These are phyloP conservation scores for Balamuthia mandrillaris DNA, from an alignment of 208 protist genomes.

Conservation along the genomic window DNA sequence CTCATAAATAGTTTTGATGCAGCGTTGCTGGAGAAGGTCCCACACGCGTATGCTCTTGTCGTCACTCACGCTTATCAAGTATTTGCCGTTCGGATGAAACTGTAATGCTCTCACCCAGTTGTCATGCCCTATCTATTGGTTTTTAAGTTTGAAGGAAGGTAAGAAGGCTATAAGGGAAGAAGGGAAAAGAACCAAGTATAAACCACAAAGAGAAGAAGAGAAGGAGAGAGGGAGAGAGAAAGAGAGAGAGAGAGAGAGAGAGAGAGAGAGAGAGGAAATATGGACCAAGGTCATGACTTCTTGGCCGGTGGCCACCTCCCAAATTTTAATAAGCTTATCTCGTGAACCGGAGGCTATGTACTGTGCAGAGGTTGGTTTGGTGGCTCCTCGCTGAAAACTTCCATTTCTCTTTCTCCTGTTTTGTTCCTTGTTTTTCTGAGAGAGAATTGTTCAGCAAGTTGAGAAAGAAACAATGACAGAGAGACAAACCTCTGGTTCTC, in stretches of 20 bases:
- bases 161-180: too few relatives aligned
- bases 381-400: not conserved
- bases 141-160: not conserved
- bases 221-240: slow-evolving; percentile 45
- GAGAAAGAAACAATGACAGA: slow-evolving; percentile 21
- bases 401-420: not conserved
- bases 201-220: slow-evolving; percentile 32
- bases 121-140: slow-evolving; percentile 59
- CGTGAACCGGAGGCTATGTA: slow-evolving; percentile 52
- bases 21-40: slow-evolving; percentile 54
- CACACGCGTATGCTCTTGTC: slow-evolving; percentile 51
- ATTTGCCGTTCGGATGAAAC: slow-evolving; percentile 59
- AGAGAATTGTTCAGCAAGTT: not conserved
- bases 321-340: slow-evolving; percentile 57
- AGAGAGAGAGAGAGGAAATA: slow-evolving; percentile 18
- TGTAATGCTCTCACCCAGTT: slow-evolving; percentile 64
- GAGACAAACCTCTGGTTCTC: slow-evolving; percentile 14
- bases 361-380: not conserved
- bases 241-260: slow-evolving; percentile 40
- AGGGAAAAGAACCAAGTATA: slow-evolving; percentile 46
- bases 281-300: slow-evolving; percentile 42
- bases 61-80: slow-evolving; percentile 32
- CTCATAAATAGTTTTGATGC: slow-evolving; percentile 58
- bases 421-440: not conserved
- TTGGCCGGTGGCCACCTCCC: slow-evolving; percentile 42